phyloP scores from a whole-genome alignment of 2,329 filamentous ascomycete species.

The Microcyclosporella mali region DNA sequence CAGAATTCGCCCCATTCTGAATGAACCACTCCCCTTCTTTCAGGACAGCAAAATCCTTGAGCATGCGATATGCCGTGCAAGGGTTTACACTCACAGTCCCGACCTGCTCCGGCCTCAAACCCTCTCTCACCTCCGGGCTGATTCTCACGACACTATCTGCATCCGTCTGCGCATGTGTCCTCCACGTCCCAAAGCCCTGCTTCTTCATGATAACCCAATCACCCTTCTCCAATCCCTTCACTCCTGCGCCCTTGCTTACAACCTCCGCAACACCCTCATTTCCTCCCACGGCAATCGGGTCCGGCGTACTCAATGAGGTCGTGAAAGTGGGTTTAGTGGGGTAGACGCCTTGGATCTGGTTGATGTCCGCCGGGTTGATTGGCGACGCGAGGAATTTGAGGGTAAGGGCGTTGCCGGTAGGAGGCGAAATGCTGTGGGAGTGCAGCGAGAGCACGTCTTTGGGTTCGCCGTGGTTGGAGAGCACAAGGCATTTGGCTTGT shows the following conservation, averaged over 20 bases:
- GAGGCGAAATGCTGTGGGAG: constrained; percentile 69
- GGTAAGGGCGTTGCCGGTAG: constrained; percentile 64
- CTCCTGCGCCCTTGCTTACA: constrained; percentile 58
- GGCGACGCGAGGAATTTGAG: constrained; percentile 84
- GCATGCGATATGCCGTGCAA: constrained; percentile 88
- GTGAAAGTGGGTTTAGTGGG: constrained; percentile 76
- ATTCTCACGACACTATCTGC: constrained; percentile 61
- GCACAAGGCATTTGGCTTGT: constrained; percentile 75
- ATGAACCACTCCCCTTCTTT: constrained; percentile 85
- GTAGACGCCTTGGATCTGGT: constrained; percentile 96
- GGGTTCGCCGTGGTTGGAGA: constrained; percentile 68
- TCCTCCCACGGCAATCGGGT: constrained; percentile 71
- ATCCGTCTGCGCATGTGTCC: constrained; percentile 72
- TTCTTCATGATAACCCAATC: constrained; percentile 91
- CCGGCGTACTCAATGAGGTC: constrained; percentile 65
- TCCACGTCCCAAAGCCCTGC: constrained; percentile 86
- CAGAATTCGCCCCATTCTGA: constrained; percentile 93
- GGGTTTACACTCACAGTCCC: constrained; percentile 91
- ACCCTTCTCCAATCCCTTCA: constrained; percentile 60
- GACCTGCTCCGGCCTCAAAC: constrained; percentile 68
- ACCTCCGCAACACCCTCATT: constrained; percentile 95
- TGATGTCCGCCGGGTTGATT: constrained; percentile 96
- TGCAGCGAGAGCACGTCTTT: constrained; percentile 64
- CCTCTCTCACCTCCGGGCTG: constrained; percentile 60
- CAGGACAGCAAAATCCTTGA: constrained; percentile 67